A percentile compares a stretch with the other conserved stretches of the same genome.
Evolutionary conservation across 2,329 filamentous ascomycete species (phyloP).

Genomic region (Paradendryphiella salina): DNA sequence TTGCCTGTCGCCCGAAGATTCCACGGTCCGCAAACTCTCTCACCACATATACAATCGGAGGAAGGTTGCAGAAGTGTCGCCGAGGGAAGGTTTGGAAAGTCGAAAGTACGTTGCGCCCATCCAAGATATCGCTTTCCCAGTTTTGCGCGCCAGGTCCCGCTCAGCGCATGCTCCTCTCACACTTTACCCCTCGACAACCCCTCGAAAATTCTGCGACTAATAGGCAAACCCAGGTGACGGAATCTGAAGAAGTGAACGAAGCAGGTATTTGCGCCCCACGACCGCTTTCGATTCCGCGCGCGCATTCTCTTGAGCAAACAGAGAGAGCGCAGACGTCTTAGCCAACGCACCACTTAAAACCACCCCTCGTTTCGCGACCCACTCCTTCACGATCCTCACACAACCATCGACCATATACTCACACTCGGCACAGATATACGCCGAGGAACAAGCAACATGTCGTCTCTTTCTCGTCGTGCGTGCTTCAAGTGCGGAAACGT

Average conservation of each 20-base stretch:
- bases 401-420: slow-evolving; percentile 23
- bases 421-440: slow-evolving; percentile 30
- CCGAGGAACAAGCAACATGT: slow-evolving; percentile 51
- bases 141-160: slow-evolving; percentile 14
- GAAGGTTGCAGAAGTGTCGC: slow-evolving; percentile 47
- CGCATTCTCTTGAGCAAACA: slow-evolving; percentile 5
- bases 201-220: slow-evolving; percentile 41
- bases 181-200: slow-evolving; percentile 31
- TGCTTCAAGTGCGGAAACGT: slow-evolving; percentile 60
- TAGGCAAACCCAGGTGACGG: slow-evolving; percentile 39
- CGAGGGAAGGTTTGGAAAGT: slow-evolving; percentile 48
- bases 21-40: slow-evolving; percentile 27
- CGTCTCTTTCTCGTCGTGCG: slow-evolving; percentile 57
- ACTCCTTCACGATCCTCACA: slow-evolving; percentile 20
- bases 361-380: slow-evolving; percentile 22
- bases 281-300: not conserved
- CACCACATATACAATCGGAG: slow-evolving; percentile 31
- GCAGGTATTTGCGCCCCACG: slow-evolving; percentile 31
- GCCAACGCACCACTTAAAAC: slow-evolving; percentile 28
- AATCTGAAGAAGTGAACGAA: slow-evolving; percentile 33
- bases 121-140: not conserved
- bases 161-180: slow-evolving; percentile 28
- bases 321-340: slow-evolving; percentile 16
- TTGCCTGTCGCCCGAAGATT: slow-evolving; percentile 28
- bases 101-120: slow-evolving; percentile 34